Base-by-base conservation (phyloP, 148 eudicot species). In the Fagopyrum tataricum region DNA sequence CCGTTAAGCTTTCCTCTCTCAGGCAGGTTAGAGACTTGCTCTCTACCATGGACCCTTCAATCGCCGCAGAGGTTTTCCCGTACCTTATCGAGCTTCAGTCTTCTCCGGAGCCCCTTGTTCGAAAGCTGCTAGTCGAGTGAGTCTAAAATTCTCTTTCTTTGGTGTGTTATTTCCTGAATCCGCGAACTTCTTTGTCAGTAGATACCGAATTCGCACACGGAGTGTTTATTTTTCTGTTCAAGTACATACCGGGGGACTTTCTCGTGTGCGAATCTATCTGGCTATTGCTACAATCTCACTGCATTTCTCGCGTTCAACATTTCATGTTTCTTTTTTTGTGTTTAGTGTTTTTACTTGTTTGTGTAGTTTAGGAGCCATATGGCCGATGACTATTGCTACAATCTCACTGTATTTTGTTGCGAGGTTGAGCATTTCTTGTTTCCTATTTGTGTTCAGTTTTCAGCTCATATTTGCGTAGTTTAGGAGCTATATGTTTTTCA, bases 1-100 rank as follows among this genome's bases (percentile, higher is more conserved):
- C 96, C 4, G 90, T 92, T 1, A 92, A 92, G 76, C 84, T 92
- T 4, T 90, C 96, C 44, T 88, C 98, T 68, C 78, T 92, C 56
- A 77, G 85, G 7, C 98, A 92, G 78, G 93, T 84, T 64, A 87
- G 85, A 68, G 90, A 83, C 40, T 80, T 92, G 3, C 75, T 92
- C 53, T 59, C 79, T 0, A 74, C 92, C 2, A 44, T 75, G 1
- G 86, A 84, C 0, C 77, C 87, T 15, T 77, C 85, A n/a, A 44
- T 85, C 10, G 87, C 90, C 20, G 70, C 86, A 2, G 93, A 92
- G 15, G 76, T 88, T 21, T 85, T 85, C 59, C 91, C 96, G 15
- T 88, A 75, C 79, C 52, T 92, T 70, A 77, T 79, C 69, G 87
- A 88, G 61, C 93, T 92, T 43, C 96, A 84, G 70, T 87, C 82